Percentiles rank a stretch among this genome's conserved stretches.
phyloP scores from a whole-genome alignment of 148 eudicot species.

The Heliamphora exappendiculata region DNA sequence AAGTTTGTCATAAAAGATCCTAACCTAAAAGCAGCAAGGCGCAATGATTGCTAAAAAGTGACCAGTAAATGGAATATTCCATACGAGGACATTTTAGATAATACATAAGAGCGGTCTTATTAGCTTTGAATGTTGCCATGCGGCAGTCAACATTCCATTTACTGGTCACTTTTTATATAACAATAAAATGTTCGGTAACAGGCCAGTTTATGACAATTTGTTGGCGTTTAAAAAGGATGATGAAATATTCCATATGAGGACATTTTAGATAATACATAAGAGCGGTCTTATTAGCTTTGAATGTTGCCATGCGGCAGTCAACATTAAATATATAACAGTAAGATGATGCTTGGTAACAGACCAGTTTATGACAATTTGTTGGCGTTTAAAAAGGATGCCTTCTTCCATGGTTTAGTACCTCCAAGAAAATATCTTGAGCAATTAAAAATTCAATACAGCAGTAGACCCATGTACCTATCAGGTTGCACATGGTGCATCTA shows the following conservation, averaged over 20 bases:
- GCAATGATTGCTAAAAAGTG: neutral
- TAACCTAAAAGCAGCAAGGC: neutral
- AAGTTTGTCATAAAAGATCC: neutral
- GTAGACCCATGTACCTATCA: neutral
- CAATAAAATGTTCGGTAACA: neutral
- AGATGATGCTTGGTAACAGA: neutral
- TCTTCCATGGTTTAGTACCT: neutral
- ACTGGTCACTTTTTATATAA: too few species aligned
- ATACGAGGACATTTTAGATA: neutral
- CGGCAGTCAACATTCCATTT: too few species aligned
- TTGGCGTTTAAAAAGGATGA: neutral
- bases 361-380: neutral
- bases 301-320: neutral
- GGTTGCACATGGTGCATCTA: neutral
- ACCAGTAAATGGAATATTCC: neutral
- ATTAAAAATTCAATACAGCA: neutral
- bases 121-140: neutral
- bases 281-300: neutral
- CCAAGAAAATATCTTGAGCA: neutral
- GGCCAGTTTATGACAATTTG: neutral
- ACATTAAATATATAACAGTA: too few species aligned
- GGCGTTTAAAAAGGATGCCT: too few species aligned
- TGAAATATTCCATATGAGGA: neutral
- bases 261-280: neutral
- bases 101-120: neutral